Conservation (phyloP, 768 basidiomycete genomes). For the Terana coerulea region DNA sequence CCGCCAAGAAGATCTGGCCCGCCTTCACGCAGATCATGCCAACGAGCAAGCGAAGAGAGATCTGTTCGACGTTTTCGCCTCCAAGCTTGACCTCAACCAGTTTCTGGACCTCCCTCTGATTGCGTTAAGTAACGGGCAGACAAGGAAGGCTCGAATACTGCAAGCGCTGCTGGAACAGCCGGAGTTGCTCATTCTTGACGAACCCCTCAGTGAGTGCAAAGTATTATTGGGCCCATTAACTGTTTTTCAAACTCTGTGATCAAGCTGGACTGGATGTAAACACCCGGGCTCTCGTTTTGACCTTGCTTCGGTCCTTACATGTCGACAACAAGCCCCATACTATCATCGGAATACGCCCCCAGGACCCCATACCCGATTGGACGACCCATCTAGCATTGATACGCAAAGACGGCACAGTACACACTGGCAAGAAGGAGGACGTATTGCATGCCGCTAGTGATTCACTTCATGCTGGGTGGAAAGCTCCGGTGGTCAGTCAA, state of each 20-base stretch:
- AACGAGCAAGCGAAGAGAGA: slow-evolving; percentile 18
- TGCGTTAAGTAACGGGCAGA: slow-evolving; percentile 91
- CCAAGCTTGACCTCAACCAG: slow-evolving; percentile 49
- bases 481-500: background rate
- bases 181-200: slow-evolving; percentile 80
- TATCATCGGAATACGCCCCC: slow-evolving; percentile 61
- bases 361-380: slow-evolving; percentile 72
- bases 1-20: slow-evolving; percentile 11
- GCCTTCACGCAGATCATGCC: slow-evolving; percentile 25
- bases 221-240: background rate
- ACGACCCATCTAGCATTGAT: slow-evolving; percentile 65
- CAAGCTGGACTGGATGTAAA: slow-evolving; percentile 74
- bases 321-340: slow-evolving; percentile 47
- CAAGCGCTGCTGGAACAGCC: slow-evolving; percentile 70
- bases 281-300: slow-evolving; percentile 52
- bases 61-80: slow-evolving; percentile 51
- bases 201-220: slow-evolving; percentile 71
- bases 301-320: slow-evolving; percentile 50
- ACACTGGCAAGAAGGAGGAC: slow-evolving; percentile 46
- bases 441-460: slow-evolving; percentile 29
- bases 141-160: slow-evolving; percentile 77
- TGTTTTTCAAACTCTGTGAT: background rate
- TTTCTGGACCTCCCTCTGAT: slow-evolving; percentile 83
- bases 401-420: slow-evolving; percentile 39
- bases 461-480: slow-evolving; percentile 6